phyloP scores from a whole-genome alignment of 2,329 filamentous ascomycete species.

The Aspergillus sclerotialis region DNA sequence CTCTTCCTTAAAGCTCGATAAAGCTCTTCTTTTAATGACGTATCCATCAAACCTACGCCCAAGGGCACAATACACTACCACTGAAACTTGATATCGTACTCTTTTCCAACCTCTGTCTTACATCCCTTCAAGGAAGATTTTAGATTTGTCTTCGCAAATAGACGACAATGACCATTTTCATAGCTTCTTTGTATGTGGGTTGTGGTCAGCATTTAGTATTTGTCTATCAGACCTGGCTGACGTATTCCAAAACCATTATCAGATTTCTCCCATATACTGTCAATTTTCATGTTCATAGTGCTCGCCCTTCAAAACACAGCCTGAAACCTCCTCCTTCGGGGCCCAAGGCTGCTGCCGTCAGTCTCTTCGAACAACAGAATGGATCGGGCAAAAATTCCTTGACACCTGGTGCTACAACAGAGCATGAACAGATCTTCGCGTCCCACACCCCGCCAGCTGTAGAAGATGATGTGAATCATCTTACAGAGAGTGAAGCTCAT shows the following conservation, averaged over 20 bases:
- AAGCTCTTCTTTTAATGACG: no score
- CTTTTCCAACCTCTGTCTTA: no score
- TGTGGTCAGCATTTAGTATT: neutral
- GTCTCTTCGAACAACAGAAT: conserved; percentile 28
- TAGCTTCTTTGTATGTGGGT: conserved; percentile 48
- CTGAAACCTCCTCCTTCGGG: conserved; percentile 20
- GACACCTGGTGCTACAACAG: conserved; percentile 36
- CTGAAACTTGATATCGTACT: no score
- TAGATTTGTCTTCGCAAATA: no score
- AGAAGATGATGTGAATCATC: conserved; percentile 41
- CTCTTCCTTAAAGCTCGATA: no score
- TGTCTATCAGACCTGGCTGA: neutral
- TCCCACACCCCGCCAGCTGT: conserved; percentile 15
- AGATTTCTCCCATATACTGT: conserved; percentile 91
- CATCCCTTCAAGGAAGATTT: no score
- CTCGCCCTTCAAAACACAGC: conserved; percentile 16
- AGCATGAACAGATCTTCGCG: conserved; percentile 36
- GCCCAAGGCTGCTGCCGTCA: conserved; percentile 18
- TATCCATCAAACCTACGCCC: no score
- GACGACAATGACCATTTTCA: conserved; percentile 55
- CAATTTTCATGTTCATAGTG: conserved; percentile 63
- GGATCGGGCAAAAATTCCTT: conserved; percentile 16
- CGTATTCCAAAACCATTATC: neutral
- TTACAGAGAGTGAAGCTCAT: conserved; percentile 66
- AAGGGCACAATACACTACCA: no score